Base-by-base conservation (phyloP, 192 early-diverging fungal genomes). In the Umbelopsis ramanniana region DNA sequence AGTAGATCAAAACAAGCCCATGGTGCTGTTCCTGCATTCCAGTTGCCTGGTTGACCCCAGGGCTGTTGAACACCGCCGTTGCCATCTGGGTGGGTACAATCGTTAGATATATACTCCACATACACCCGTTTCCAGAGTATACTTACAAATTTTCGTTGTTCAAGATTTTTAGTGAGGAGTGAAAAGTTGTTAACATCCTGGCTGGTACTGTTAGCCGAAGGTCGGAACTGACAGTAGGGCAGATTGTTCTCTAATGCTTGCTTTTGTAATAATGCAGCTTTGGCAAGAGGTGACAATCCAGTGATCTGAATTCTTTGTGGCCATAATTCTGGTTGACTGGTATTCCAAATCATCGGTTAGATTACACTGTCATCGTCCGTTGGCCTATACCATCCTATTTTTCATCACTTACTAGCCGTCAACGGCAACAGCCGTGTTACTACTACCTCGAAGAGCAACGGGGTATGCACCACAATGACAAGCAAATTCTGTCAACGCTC, bases 391-490 rank as follows among this genome's bases (percentile, higher is more conserved):
- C 29, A 29, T 29, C 3, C 5, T 1, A 69, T 1, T 43, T 46
- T 35, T 33, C 9, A 50, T 8, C 2, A 76, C 79, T 74, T 77
- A 81, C 79, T 77, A 81, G 66, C 76, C 79, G 23, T 76, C 79
- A 11, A 72, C 21, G 22, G 68, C 48, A 54, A 77, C 66, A 7
- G 43, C 55, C 11, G 48, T 14, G 68, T 35, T 74, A 33, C 46
- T 57, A 26, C 46, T 57, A 26, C 75, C 72, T 40, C 69, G 63
- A n/a, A 73, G 23, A 37, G 79, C 69, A 46, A 80, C 60, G 15
- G 79, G 72, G 69, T 72, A 81, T 26, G 79, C 79, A 12, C 68
- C 75, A 50, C 79, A 81, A 33, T 77, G 75, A 52, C 74, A 81
- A 24, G 75, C 76, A 26, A 74, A 81, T 60, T 81, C 79, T 52